Evolutionary conservation across 805 yeast genomes (phyloP), one percentile per base, ranked within the genome.

Genomic region (Saturnispora kantuleensis): DNA sequence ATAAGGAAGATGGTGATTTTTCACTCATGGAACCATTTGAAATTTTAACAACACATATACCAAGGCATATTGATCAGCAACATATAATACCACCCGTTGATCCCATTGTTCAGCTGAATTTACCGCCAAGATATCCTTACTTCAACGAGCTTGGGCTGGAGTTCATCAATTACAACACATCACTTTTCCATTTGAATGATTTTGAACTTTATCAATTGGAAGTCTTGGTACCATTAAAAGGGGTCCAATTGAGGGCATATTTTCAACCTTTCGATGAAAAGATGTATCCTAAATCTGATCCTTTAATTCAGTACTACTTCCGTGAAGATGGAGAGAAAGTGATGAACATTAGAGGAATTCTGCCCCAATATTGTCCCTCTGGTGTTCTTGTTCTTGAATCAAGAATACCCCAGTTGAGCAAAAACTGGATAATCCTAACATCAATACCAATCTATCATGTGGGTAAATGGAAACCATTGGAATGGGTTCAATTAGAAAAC

Each of bases 81-180:
- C 96, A 85, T 63, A 76, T 90, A 16, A 71, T 76, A 29, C 97
- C 97, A 4, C 85, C 94, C 3, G 66, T 90, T 49, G 89, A 85
- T 49, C 82, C 84, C 31, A 71, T 77, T 51, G 76, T 82, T 17
- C 89, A 93, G 12, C 70, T 86, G 47, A 77, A 87, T 38, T 67
- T 90, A 40, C 98, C 98, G 0, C 74, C 94, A 29, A 76, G 82
- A n/a, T 84, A 87, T 56, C 89, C 96, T 0, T 82, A 86, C 0
- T 87, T 82, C 55, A 77, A 82, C 60, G 68, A 66, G 34, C 75
- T 78, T 56, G 68, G 71, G 2, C 59, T 90, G 35, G 68, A 69
- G 47, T 70, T 88, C 43, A 65, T 73, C 47, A 81, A 79, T 58
- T 90, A 76, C 65, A 84, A 86, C 60, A 81, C 85, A 48, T 84